Conservation (phyloP, 2,329 filamentous ascomycete genomes). For the Alternaria ethzedia region DNA sequence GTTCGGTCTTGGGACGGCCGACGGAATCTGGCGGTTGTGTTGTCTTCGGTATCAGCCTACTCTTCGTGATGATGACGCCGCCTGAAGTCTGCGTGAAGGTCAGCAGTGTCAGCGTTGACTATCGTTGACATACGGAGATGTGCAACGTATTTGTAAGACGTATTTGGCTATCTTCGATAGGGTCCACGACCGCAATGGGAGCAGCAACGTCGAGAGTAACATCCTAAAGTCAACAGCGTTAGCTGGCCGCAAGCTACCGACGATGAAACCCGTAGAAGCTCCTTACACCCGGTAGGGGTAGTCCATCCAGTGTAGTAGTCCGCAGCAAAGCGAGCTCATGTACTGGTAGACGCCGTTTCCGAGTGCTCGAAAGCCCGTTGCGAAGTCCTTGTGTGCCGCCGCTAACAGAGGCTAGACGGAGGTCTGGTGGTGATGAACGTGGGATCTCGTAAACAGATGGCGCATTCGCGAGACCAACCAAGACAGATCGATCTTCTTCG, state of each 20-base stretch:
- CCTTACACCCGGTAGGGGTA: slow-evolving; percentile 37
- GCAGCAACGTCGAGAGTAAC: slow-evolving; percentile 1
- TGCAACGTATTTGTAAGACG: no score
- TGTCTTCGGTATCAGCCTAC: background rate
- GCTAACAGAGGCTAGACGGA: background rate
- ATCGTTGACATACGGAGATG: background rate
- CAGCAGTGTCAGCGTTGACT: background rate
- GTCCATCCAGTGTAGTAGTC: slow-evolving; percentile 34
- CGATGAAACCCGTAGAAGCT: background rate
- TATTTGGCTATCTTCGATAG: slow-evolving; percentile 36
- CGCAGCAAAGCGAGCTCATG: slow-evolving; percentile 36
- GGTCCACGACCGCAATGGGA: slow-evolving; percentile 23
- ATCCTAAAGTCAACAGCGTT: slow-evolving; percentile 21
- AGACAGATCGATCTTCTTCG: background rate
- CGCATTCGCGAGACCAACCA: background rate
- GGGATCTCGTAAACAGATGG: background rate
- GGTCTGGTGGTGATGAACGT: background rate
- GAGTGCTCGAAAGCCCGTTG: slow-evolving; percentile 7
- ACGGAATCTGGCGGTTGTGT: background rate
- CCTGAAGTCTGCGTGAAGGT: background rate
- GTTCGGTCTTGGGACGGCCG: background rate
- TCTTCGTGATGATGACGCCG: background rate
- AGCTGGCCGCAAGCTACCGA: slow-evolving; percentile 5
- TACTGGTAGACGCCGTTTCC: slow-evolving; percentile 30
- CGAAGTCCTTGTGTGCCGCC: background rate